Percentiles rank a stretch among this genome's conserved stretches.
Evolutionary conservation across 768 basidiomycete genomes (phyloP).

Genomic region (Multifurca ochricompacta): DNA sequence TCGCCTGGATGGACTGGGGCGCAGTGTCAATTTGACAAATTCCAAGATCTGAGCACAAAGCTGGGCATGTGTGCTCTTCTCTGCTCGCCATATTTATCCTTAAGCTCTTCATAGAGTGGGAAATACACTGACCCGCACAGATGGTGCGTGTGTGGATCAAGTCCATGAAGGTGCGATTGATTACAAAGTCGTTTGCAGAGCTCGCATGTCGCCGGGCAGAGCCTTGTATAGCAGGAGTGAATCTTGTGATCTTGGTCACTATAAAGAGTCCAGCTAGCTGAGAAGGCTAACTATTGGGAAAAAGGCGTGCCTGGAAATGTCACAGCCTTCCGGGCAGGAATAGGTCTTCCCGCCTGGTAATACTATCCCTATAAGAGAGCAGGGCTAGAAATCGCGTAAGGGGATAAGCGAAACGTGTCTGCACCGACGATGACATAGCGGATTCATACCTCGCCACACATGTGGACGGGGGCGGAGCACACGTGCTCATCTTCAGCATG

Average conservation of each 20-base stretch:
- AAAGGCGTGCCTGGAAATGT: conserved; percentile 2
- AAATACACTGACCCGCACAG: conserved; percentile 44
- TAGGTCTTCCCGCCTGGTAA: conserved; percentile 3
- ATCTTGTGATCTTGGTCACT: conserved; percentile 39
- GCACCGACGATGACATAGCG: no score
- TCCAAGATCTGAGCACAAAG: conserved; percentile 38
- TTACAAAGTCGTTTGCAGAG: conserved; percentile 49
- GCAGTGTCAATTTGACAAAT: conserved; percentile 52
- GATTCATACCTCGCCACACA: conserved; percentile 43
- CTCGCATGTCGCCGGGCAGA: conserved; percentile 48
- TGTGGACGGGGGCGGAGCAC: conserved; percentile 47
- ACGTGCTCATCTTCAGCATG: conserved; percentile 44
- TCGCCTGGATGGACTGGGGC: conserved; percentile 54
- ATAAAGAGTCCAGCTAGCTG: background rate
- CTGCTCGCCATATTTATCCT: conserved; percentile 26
- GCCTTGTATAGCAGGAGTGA: conserved; percentile 44
- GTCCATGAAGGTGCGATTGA: conserved; percentile 43
- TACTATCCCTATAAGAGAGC: conserved; percentile 6
- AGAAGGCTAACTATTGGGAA: background rate
- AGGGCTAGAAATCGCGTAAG: conserved; percentile 6
- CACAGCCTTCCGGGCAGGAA: conserved; percentile 13
- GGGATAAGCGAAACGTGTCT: background rate
- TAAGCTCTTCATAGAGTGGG: background rate
- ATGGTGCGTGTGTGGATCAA: conserved; percentile 35
- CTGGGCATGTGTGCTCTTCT: conserved; percentile 42